Conservation (phyloP, 1,284 basidiomycete species). For the Vanrija pseudolonga region DNA sequence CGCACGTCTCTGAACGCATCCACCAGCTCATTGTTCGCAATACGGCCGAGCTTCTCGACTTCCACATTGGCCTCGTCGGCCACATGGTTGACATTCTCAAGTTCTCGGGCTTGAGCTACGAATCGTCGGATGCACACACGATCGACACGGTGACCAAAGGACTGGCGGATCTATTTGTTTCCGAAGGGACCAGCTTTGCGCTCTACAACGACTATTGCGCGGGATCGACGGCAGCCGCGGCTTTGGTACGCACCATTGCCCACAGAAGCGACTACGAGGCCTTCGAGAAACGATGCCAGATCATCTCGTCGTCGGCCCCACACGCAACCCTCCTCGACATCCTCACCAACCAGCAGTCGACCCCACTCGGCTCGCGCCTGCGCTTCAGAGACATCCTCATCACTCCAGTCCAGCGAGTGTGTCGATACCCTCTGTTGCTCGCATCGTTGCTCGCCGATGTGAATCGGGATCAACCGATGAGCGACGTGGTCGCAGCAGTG, state of each 20-base stretch:
- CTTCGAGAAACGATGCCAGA: conserved; percentile 69
- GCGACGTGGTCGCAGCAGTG: conserved; percentile 15
- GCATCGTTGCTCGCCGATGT: conserved; percentile 59
- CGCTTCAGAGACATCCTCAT: conserved; percentile 76
- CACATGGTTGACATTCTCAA: conserved; percentile 55
- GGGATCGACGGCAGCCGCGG: conserved; percentile 72
- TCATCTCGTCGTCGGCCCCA: conserved; percentile 52
- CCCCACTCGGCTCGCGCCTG: conserved; percentile 33
- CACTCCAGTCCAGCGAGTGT: conserved; percentile 82
- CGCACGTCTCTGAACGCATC: conserved; percentile 42
- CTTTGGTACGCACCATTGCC: conserved; percentile 64
- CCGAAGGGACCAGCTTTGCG: conserved; percentile 65
- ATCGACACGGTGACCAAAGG: conserved; percentile 56
- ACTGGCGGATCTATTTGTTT: conserved; percentile 62
- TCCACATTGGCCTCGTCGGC: conserved; percentile 63
- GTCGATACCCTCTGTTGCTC: conserved; percentile 85
- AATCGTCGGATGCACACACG: conserved; percentile 17
- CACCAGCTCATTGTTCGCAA: conserved; percentile 60
- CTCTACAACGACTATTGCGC: conserved; percentile 80
- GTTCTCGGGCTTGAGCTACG: conserved; percentile 55
- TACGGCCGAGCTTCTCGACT: conserved; percentile 64
- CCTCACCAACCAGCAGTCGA: conserved; percentile 29
- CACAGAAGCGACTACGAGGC: conserved; percentile 65
- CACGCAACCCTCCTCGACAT: conserved; percentile 36
- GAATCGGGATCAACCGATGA: conserved; percentile 16